Evolutionary conservation across 257 asterid genomes (phyloP).

Genomic region (Solanum acaule): DNA sequence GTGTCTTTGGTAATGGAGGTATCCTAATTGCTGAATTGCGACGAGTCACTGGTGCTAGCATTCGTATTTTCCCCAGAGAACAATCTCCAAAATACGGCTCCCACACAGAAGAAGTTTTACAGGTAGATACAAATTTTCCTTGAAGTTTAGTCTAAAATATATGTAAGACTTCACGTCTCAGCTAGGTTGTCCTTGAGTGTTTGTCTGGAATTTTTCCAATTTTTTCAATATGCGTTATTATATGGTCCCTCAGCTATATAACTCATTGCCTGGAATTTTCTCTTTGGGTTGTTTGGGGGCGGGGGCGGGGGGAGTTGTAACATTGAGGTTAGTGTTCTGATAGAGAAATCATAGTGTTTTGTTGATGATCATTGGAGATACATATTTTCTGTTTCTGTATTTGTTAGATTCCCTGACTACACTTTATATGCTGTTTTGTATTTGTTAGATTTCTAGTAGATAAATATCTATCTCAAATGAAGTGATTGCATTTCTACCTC

Average conservation of each 20-base stretch:
- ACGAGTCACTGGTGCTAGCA: conserved; percentile 14
- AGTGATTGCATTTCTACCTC: not conserved
- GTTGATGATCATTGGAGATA: not conserved
- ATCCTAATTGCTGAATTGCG: conserved; percentile 9
- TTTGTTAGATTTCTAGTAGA: not conserved
- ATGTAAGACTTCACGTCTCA: not conserved
- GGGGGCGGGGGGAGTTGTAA: not conserved
- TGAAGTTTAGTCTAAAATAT: not conserved
- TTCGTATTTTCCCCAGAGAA: conserved; percentile 12
- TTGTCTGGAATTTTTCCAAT: not conserved
- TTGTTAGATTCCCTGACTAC: not conserved
- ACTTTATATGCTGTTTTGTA: not conserved
- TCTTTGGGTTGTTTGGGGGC: not conserved
- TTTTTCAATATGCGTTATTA: not conserved
- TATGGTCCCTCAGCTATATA: not conserved
- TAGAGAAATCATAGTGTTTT: not conserved
- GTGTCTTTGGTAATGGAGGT: conserved; percentile 7
- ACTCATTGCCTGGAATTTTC: not conserved
- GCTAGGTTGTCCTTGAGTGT: not conserved
- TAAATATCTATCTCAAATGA: not conserved
- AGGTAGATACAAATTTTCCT: conserved; percentile 4
- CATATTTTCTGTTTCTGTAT: not conserved
- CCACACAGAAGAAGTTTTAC: conserved; percentile 14
- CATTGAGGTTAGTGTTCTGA: not conserved
- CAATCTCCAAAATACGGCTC: conserved; percentile 14